These are phyloP conservation scores for Phascolomyces articulosus DNA, from an alignment of 371 early-diverging fungal species.

Conservation along the genomic window DNA sequence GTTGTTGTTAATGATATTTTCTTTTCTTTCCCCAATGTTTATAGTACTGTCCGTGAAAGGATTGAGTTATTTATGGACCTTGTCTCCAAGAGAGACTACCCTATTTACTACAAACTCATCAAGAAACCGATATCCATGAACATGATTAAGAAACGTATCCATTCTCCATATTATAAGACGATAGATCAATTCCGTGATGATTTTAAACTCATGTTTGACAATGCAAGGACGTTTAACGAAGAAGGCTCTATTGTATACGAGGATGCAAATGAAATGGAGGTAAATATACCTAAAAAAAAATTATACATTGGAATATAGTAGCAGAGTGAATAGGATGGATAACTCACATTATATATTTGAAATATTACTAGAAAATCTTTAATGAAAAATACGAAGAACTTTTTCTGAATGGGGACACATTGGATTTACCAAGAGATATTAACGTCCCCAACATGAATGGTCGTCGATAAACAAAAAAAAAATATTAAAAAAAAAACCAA, in stretches of 20 bases:
- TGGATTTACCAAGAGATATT: neutral
- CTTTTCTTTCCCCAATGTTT: neutral
- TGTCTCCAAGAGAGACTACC: constrained; percentile 71
- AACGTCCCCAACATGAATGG: neutral
- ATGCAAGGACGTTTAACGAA: constrained; percentile 79
- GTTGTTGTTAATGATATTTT: no score
- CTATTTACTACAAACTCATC: constrained; percentile 82
- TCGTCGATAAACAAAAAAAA: neutral
- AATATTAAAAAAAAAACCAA: neutral
- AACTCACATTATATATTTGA: neutral
- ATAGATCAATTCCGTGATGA: constrained; percentile 54
- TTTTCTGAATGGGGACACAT: neutral
- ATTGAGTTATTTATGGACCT: constrained; percentile 70
- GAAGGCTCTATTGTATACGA: constrained; percentile 80
- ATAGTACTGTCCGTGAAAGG: constrained; percentile 37
- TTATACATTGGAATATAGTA: no score
- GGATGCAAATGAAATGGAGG: constrained; percentile 67
- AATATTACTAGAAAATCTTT: neutral
- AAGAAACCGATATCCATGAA: constrained; percentile 74
- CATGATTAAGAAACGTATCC: constrained; percentile 58
- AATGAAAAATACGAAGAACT: neutral
- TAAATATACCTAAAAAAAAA: constrained; percentile 11
- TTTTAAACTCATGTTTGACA: constrained; percentile 74
- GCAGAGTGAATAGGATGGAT: no score
- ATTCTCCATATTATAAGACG: constrained; percentile 43